phyloP scores from a whole-genome alignment of 495 filamentous ascomycete genomes.

The Evernia prunastri region DNA sequence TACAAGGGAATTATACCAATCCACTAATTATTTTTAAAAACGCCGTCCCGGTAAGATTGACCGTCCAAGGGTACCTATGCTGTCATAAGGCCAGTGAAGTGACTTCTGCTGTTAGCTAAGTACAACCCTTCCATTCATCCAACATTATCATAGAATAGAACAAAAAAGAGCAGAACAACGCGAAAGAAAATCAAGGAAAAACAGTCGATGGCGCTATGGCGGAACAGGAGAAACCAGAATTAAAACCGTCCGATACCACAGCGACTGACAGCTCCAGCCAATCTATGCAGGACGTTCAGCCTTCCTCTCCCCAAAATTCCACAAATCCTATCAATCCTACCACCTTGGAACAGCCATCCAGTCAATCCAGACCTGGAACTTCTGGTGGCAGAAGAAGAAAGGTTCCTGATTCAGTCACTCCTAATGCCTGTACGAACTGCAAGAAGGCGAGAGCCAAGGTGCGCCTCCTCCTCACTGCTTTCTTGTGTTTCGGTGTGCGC shows the following conservation, averaged over 20 bases:
- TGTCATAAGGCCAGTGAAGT: too few species aligned
- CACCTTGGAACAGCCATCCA: background rate
- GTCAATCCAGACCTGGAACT: slow-evolving; percentile 7
- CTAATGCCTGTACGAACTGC: slow-evolving; percentile 31
- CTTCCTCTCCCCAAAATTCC: background rate
- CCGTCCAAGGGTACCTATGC: too few species aligned
- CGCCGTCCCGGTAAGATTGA: too few species aligned
- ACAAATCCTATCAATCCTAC: background rate
- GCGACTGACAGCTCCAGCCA: slow-evolving; percentile 4
- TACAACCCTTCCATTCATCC: too few species aligned
- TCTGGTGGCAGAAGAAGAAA: slow-evolving; percentile 19
- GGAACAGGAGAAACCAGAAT: background rate
- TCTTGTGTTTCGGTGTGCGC: background rate
- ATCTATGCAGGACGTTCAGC: slow-evolving; percentile 9
- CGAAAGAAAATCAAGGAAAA: too few species aligned
- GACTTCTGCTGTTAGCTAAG: too few species aligned
- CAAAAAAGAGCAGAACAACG: background rate
- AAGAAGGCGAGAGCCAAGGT: slow-evolving; percentile 32
- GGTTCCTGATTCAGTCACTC: slow-evolving; percentile 28
- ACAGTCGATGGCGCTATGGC: background rate
- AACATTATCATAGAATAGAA: too few species aligned
- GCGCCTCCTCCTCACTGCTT: background rate
- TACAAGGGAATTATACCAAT: too few species aligned
- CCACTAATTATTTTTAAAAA: too few species aligned
- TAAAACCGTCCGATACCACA: slow-evolving; percentile 1